These are phyloP conservation scores for Leccinum angustisporum DNA, from an alignment of 1,284 basidiomycete genomes.

Conservation along the genomic window DNA sequence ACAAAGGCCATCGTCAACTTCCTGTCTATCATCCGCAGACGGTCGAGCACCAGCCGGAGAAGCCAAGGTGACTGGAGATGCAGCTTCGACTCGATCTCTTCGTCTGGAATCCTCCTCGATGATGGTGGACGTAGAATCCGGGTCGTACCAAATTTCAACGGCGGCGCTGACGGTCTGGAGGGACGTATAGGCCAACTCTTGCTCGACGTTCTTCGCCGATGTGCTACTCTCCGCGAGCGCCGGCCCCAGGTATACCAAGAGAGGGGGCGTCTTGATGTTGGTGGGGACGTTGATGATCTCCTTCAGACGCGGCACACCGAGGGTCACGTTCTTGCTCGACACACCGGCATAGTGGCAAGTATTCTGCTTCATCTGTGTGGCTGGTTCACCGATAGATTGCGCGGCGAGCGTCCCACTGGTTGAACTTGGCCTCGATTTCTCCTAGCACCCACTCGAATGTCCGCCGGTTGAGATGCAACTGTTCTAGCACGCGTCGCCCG, in stretches of 20 bases:
- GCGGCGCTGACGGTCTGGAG: slow-evolving; percentile 93
- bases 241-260: slow-evolving; percentile 85
- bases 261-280: slow-evolving; percentile 97
- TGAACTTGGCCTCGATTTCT: slow-evolving; percentile 94
- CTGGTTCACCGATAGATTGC: slow-evolving; percentile 98
- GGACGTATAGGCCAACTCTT: slow-evolving; percentile 71
- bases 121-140: slow-evolving; percentile 87
- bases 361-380: slow-evolving; percentile 97
- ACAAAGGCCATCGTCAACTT: slow-evolving; percentile 96
- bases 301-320: slow-evolving; percentile 96
- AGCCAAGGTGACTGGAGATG: slow-evolving; percentile 97
- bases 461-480: slow-evolving; percentile 82
- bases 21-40: slow-evolving; percentile 97
- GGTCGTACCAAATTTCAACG: slow-evolving; percentile 99
- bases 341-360: slow-evolving; percentile 99
- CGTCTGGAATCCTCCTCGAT: slow-evolving; percentile 95
- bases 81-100: slow-evolving; percentile 90
- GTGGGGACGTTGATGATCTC: slow-evolving; percentile 99
- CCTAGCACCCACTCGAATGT: slow-evolving; percentile 98
- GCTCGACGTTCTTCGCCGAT: slow-evolving; percentile 63
- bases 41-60: slow-evolving; percentile 93
- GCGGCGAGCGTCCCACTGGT: slow-evolving; percentile 95
- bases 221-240: slow-evolving; percentile 61
- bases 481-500: slow-evolving; percentile 88
- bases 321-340: slow-evolving; percentile 95